Evolutionary conservation across 371 early-diverging fungal genomes (phyloP).

Genomic region (Mucor saturninus): DNA sequence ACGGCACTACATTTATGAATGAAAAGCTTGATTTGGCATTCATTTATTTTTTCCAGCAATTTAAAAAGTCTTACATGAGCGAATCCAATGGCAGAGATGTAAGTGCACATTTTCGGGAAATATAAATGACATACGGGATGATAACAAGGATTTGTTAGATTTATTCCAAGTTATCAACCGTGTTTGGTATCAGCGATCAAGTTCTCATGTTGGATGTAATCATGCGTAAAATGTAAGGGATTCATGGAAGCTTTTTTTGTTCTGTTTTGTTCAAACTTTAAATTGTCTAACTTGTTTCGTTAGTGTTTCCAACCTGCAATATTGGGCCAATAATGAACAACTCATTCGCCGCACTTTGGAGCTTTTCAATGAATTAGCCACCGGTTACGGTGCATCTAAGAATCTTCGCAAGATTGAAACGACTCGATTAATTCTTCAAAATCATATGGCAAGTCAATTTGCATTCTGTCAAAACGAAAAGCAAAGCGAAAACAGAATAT

Average conservation of each 20-base stretch:
- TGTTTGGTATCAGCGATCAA: conserved; percentile 64
- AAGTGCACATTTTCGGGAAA: neutral
- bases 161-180: conserved; percentile 59
- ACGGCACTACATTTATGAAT: conserved; percentile 47
- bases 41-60: conserved; percentile 77
- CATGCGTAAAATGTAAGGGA: conserved; percentile 68
- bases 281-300: neutral
- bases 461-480: conserved; percentile 60
- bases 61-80: conserved; percentile 80
- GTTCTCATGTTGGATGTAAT: conserved; percentile 67
- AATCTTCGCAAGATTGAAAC: conserved; percentile 76
- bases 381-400: conserved; percentile 76
- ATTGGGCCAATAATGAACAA: conserved; percentile 41
- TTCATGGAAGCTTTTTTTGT: too few relatives aligned
- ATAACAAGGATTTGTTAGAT: conserved; percentile 22
- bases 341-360: conserved; percentile 52
- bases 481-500: conserved; percentile 59
- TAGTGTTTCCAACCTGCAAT: conserved; percentile 35
- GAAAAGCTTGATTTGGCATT: conserved; percentile 77
- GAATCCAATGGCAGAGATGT: conserved; percentile 36
- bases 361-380: conserved; percentile 78
- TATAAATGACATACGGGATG: too few relatives aligned
- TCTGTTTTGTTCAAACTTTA: too few relatives aligned
- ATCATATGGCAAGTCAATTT: conserved; percentile 72
- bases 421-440: conserved; percentile 66